Conservation (phyloP, 495 filamentous ascomycete species). For the Talaromyces borbonicus region DNA sequence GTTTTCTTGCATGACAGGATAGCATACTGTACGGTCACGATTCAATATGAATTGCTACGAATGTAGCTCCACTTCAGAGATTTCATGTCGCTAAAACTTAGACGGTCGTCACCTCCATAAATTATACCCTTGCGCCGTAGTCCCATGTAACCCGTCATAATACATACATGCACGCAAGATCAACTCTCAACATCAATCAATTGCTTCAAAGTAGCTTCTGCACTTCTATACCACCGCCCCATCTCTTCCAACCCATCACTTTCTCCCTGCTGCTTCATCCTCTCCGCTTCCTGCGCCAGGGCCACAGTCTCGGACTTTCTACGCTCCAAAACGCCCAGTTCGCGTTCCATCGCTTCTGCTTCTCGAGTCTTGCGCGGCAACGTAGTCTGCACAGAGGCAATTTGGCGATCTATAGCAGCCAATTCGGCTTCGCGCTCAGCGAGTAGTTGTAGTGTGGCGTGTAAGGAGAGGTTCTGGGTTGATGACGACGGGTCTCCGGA, state of each 20-base stretch:
- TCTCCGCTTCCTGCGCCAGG: slow-evolving; percentile 69
- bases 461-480: slow-evolving; percentile 33
- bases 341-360: slow-evolving; percentile 59
- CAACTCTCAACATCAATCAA: slow-evolving; percentile 47
- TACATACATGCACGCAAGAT: neutral
- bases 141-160: slow-evolving; percentile 15
- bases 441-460: slow-evolving; percentile 28
- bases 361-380: slow-evolving; percentile 67
- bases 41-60: slow-evolving; percentile 18
- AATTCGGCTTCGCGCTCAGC: slow-evolving; percentile 51
- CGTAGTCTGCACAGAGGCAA: slow-evolving; percentile 52
- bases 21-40: slow-evolving; percentile 38
- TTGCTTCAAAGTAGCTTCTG: slow-evolving; percentile 56
- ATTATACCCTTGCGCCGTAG: slow-evolving; percentile 9
- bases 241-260: slow-evolving; percentile 75
- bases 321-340: slow-evolving; percentile 60
- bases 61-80: slow-evolving; percentile 9
- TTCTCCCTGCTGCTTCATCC: slow-evolving; percentile 63
- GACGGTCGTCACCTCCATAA: slow-evolving; percentile 17
- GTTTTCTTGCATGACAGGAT: slow-evolving; percentile 31
- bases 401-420: slow-evolving; percentile 54
- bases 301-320: slow-evolving; percentile 55
- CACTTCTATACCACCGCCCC: slow-evolving; percentile 71
- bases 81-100: neutral
- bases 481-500: slow-evolving; percentile 16